Evolutionary conservation across 2,329 filamentous ascomycete species (phyloP), one percentile per base, ranked within the genome.

Genomic region (Daldinia sp.): DNA sequence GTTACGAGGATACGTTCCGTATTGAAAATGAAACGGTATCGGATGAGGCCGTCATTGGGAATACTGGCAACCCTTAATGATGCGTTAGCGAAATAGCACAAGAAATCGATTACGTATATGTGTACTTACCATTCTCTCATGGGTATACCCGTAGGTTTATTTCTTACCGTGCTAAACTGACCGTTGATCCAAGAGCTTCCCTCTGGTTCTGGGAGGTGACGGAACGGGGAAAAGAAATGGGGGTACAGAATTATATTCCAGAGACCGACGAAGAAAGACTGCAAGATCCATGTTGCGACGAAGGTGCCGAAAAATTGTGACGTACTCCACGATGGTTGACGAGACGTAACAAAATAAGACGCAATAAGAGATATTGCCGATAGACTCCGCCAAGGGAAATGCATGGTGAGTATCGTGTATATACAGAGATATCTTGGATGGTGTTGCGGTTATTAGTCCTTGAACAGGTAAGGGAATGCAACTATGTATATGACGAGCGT

Each of bases 31-130:
- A 86, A 83, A 13, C 87, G 84, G 75, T 92, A 93, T 10, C 89
- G 87, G 62, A 94, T 88, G 18, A 94, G 74, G 2, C 91, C 92
- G 30, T 92, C 81, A 73, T 94, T 89, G 6, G 89, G 88, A 42
- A 93, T 81, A 2, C 82, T 83, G 56, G 86, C 82, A 23, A 86
- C 78, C 91, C 91, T 88, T 66, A 53, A 9, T 18, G 26, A 15
- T 9, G 2, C 54, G 65, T 78, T 50, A 77, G 66, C 57, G 7
- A 71, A 30, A 57, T 15, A 57, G 13, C 0, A 5, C 6, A 42
- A 7, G 7, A 15, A 37, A 9, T 20, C 15, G 0, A 30, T 44
- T 6, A 39, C 4, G 33, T 26, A 20, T 55, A 48, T 20, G 54
- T 54, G 42, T 26, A 51, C 72, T 53, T 78, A 87, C 86, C 86